These are phyloP conservation scores for Leccinum variabile DNA, from an alignment of 1,284 basidiomycete genomes.

Conservation along the genomic window DNA sequence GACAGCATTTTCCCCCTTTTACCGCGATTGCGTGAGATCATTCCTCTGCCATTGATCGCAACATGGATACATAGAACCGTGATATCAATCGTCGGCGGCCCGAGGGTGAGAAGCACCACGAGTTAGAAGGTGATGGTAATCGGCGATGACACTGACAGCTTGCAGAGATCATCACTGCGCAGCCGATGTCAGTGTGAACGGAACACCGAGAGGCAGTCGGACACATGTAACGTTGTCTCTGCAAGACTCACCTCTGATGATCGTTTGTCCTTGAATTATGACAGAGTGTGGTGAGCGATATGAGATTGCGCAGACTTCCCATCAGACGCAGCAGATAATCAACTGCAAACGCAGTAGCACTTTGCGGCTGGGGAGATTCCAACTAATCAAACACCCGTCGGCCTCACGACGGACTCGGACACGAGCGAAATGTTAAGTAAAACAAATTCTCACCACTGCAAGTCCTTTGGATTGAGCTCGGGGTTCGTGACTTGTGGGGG, in stretches of 20 bases:
- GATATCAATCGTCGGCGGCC: not conserved
- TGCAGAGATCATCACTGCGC: not conserved
- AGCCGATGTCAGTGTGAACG: conserved; percentile 4
- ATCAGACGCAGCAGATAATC: not conserved
- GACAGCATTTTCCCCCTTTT: conserved; percentile 8
- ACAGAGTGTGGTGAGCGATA: no score
- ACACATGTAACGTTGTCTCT: no score
- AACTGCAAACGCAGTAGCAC: not conserved
- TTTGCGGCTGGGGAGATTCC: not conserved
- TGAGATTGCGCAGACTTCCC: not conserved
- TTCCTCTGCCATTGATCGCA: not conserved
- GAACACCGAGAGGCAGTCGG: not conserved
- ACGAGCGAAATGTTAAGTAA: not conserved
- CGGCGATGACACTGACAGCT: not conserved
- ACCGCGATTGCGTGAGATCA: conserved; percentile 9
- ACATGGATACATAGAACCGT: not conserved
- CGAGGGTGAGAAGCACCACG: not conserved
- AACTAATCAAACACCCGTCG: not conserved
- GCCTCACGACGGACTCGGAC: not conserved
- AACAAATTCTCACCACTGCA: not conserved
- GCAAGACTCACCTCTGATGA: no score
- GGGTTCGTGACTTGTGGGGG: not conserved
- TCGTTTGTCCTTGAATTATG: no score
- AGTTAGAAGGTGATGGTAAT: not conserved
- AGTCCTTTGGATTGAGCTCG: not conserved